Evolutionary conservation across 2,329 filamentous ascomycete genomes (phyloP).

Genomic region (Bipolaris bicolor): DNA sequence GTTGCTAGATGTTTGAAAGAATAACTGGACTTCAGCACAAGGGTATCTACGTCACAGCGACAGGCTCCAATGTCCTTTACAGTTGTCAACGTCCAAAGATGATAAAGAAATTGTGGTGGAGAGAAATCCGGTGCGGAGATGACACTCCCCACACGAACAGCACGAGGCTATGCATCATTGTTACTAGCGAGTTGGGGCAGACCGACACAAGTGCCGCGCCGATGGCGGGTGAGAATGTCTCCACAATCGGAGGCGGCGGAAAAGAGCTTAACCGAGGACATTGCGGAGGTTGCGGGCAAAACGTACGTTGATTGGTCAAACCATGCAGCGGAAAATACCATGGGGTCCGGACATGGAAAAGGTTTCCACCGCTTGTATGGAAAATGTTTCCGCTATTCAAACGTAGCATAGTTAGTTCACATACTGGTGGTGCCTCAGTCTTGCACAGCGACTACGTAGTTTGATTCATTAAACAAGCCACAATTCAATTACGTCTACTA

Average conservation of each 20-base stretch:
- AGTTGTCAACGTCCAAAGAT: conserved; percentile 19
- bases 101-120: conserved; percentile 10
- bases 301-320: conserved; percentile 21
- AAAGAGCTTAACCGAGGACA: conserved; percentile 34
- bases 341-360: conserved; percentile 22
- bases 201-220: conserved; percentile 44
- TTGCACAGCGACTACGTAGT: not conserved
- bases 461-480: not conserved
- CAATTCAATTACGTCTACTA: not conserved
- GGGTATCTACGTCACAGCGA: conserved; percentile 6
- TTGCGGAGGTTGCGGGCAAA: conserved; percentile 23
- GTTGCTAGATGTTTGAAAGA: not conserved
- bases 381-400: not conserved
- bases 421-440: not conserved
- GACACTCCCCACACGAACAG: conserved; percentile 39
- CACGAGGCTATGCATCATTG: conserved; percentile 32
- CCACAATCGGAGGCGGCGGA: conserved; percentile 31
- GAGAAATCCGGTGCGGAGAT: conserved; percentile 34
- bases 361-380: conserved; percentile 23
- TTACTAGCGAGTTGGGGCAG: conserved; percentile 30
- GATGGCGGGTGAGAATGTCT: conserved; percentile 38
- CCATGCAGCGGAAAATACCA: conserved; percentile 14
- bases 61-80: conserved; percentile 19
- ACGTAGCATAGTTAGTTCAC: conserved; percentile 4
- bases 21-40: conserved; percentile 1